phyloP scores from a whole-genome alignment of 208 protist species.

The Crithidia thermophila region DNA sequence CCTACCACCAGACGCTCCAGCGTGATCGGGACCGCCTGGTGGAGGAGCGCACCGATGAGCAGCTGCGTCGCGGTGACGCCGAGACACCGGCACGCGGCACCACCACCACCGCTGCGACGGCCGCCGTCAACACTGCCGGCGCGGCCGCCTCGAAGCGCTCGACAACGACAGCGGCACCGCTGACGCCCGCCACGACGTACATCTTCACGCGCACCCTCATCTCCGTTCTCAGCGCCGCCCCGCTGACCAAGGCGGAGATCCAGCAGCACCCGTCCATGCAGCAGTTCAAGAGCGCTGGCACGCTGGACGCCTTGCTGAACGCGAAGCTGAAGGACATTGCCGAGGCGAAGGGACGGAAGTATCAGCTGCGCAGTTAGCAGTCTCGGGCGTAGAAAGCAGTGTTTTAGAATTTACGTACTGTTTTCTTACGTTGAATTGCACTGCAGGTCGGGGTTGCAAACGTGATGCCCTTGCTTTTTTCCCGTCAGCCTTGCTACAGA shows the following conservation, averaged over 20 bases:
- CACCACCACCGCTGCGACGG: slow-evolving; percentile 24
- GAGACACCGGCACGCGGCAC: slow-evolving; percentile 3
- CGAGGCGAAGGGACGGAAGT: slow-evolving; percentile 65
- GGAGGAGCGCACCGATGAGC: slow-evolving; percentile 29
- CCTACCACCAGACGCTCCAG: slow-evolving; percentile 39
- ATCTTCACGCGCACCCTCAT: slow-evolving; percentile 52
- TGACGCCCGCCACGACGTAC: slow-evolving; percentile 22
- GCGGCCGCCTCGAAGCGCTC: no score
- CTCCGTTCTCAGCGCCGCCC: slow-evolving; percentile 35
- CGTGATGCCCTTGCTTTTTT: no score
- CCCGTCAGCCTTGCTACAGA: no score
- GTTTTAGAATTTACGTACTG: no score
- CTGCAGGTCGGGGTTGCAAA: no score
- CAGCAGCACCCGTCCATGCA: slow-evolving; percentile 38
- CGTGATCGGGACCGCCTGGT: slow-evolving; percentile 41
- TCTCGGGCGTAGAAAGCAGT: neutral
- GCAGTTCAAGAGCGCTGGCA: slow-evolving; percentile 28
- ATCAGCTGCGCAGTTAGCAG: slow-evolving; percentile 51
- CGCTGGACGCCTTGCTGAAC: slow-evolving; percentile 65
- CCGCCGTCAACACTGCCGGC: slow-evolving; percentile 30
- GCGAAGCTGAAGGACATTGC: slow-evolving; percentile 55
- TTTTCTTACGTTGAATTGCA: no score
- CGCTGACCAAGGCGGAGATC: slow-evolving; percentile 48
- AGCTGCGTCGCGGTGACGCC: slow-evolving; percentile 16
- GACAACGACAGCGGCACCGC: neutral